These are phyloP conservation scores for Neurospora intermedia DNA, from an alignment of 495 filamentous ascomycete species.

Conservation along the genomic window DNA sequence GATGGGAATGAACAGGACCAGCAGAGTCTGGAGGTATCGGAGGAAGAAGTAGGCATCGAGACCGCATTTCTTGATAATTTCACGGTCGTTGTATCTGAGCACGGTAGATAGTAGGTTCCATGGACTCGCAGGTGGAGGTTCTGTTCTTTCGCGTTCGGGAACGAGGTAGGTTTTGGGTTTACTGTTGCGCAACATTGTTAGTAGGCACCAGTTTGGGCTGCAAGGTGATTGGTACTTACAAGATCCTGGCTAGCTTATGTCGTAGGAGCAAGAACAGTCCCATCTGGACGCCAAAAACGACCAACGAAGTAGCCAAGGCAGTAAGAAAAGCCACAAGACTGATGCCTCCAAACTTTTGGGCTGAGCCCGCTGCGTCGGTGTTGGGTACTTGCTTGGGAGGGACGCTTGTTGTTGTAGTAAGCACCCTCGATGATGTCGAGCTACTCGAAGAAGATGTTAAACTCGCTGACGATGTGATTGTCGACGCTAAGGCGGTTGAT, in stretches of 20 bases:
- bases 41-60: constrained; percentile 98
- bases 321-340: constrained; percentile 59
- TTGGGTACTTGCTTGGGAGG: neutral
- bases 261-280: constrained; percentile 67
- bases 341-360: constrained; percentile 38
- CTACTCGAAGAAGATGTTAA: neutral
- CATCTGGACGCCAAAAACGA: constrained; percentile 70
- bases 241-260: constrained; percentile 71
- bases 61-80: constrained; percentile 89
- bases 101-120: constrained; percentile 59
- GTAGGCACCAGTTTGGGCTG: constrained; percentile 1
- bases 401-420: neutral
- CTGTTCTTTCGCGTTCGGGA: constrained; percentile 71
- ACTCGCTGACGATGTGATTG: constrained; percentile 1
- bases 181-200: constrained; percentile 26
- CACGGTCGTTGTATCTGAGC: constrained; percentile 68
- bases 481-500: neutral
- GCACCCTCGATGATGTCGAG: neutral
- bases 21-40: constrained; percentile 83
- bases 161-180: constrained; percentile 88
- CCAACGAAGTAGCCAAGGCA: constrained; percentile 58
- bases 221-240: constrained; percentile 43
- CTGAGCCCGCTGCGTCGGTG: constrained; percentile 19
- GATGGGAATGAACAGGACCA: constrained; percentile 83
- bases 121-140: constrained; percentile 58